A percentile compares a stretch with the other conserved stretches of the same genome.
phyloP scores from a whole-genome alignment of 179 eudicot genomes.

The Monotropa hypopitys region DNA sequence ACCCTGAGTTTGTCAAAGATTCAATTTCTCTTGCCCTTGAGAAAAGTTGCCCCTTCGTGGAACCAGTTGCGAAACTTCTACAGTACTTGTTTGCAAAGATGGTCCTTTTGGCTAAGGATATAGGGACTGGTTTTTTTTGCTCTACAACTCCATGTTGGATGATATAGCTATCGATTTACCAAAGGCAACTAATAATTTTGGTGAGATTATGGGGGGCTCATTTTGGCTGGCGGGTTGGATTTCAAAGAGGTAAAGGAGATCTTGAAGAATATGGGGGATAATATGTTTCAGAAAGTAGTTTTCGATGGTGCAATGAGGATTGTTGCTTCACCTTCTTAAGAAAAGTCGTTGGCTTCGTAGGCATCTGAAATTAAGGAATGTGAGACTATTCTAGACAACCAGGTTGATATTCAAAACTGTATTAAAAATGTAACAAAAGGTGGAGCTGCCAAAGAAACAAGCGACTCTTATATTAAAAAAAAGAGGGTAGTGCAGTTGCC shows the following conservation, averaged over 20 bases:
- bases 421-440: conserved; percentile 22
- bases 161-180: conserved; percentile 86
- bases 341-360: conserved; percentile 46
- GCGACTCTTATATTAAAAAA: no score
- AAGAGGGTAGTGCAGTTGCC: no score
- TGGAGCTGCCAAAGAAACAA: conserved; percentile 15
- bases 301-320: conserved; percentile 36
- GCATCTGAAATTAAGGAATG: conserved; percentile 61
- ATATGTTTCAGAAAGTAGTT: conserved; percentile 38
- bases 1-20: conserved; percentile 63
- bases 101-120: conserved; percentile 39
- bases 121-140: conserved; percentile 64
- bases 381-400: conserved; percentile 39
- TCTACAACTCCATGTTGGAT: conserved; percentile 50
- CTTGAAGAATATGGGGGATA: conserved; percentile 58
- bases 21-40: conserved; percentile 68
- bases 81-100: conserved; percentile 51
- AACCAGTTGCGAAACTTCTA: conserved; percentile 53
- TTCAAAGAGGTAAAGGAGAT: conserved; percentile 56
- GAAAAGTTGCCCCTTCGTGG: conserved; percentile 66
- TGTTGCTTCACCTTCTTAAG: conserved; percentile 36
- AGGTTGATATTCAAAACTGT: conserved; percentile 20
- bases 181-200: conserved; percentile 74
- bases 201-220: conserved; percentile 60
- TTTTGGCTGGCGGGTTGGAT: conserved; percentile 45